A percentile compares a stretch with the other conserved stretches of the same genome.
These are phyloP conservation scores for Chaetomidium leptoderma DNA, from an alignment of 495 filamentous ascomycete species.

Conservation along the genomic window DNA sequence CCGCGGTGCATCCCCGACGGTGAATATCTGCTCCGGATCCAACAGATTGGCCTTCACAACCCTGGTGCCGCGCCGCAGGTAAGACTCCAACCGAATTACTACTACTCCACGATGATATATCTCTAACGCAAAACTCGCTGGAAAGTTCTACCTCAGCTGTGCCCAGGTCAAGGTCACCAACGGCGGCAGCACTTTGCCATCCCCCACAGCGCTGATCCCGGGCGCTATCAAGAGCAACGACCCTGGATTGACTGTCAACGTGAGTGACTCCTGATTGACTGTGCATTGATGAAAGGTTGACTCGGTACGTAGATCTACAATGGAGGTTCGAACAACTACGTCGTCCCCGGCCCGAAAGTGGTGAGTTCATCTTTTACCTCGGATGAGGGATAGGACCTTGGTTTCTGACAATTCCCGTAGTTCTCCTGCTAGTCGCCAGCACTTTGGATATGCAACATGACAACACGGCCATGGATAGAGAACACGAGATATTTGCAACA, in stretches of 20 bases:
- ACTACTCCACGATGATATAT: neutral
- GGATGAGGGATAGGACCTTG: too few relatives aligned
- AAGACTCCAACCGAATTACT: slow-evolving; percentile 10
- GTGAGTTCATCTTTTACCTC: slow-evolving; percentile 14
- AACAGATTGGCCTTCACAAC: slow-evolving; percentile 58
- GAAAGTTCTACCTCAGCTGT: slow-evolving; percentile 52
- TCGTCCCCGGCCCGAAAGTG: slow-evolving; percentile 24
- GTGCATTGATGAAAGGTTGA: neutral
- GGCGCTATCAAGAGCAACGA: slow-evolving; percentile 53
- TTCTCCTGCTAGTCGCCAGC: slow-evolving; percentile 16
- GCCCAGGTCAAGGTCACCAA: slow-evolving; percentile 55
- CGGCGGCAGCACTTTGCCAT: slow-evolving; percentile 42
- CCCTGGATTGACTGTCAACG: slow-evolving; percentile 47
- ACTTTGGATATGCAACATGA: neutral
- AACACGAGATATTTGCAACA: too few relatives aligned
- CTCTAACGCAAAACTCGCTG: neutral
- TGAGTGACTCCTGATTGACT: neutral
- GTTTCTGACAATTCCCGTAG: too few relatives aligned
- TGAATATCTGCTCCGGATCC: slow-evolving; percentile 58
- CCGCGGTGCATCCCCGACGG: slow-evolving; percentile 51
- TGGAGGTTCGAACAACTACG: slow-evolving; percentile 18
- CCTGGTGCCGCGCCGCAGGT: slow-evolving; percentile 41
- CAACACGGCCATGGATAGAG: too few relatives aligned
- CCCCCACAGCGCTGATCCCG: slow-evolving; percentile 47
- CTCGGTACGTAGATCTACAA: slow-evolving; percentile 24